Evolutionary conservation across 441 rosid genomes (phyloP), one percentile per base, ranked within the genome.

Genomic region (Pelargonium citronellum): DNA sequence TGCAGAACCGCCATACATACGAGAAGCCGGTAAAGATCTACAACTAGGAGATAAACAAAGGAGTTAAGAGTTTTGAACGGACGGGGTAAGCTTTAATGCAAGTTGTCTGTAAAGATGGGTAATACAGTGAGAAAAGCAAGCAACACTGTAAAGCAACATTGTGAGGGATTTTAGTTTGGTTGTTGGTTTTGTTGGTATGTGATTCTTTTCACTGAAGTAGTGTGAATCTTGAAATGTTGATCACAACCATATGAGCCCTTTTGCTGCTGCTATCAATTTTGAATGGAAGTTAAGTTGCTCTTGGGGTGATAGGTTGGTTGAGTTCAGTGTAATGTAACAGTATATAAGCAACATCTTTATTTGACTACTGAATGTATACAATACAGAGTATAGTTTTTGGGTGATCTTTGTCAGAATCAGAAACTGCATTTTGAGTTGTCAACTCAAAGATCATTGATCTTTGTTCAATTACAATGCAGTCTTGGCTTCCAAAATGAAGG

Each of bases 21-120:
- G 87, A 84, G 81, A 88, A 84, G 81, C 83, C 92, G 9, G 89
- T 88, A 72, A 86, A 83, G 78, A 88, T 88, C 79, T 82, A 79
- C 82, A 82, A 82, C 67, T 85, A 78, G 86, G 67, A 65, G 47
- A 39, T 53, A 53, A 46, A 46, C 51, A 1, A 53, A 53, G 60
- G 16, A 7, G 12, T 10, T 10, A 2, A 46, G 12, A 46, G 51
- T 13, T 10, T 13, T 46, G 51, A 46, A 12, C 12, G 15, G 51
- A 46, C n/a, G 51, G 51, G 61, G 22, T 55, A 16, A 20, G 62
- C 30, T 60, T 60, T 60, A 60, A 30, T 24, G 37, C 64, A 12
- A 5, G 64, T 60, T 5, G 64, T 60, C 64, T 60, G 64, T 60
- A 60, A 60, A 60, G 64, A 55, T 17, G 61, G 61, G 60, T 53